Base-by-base conservation (phyloP, 2,329 filamentous ascomycete genomes). In the Sporothrix luriei region DNA sequence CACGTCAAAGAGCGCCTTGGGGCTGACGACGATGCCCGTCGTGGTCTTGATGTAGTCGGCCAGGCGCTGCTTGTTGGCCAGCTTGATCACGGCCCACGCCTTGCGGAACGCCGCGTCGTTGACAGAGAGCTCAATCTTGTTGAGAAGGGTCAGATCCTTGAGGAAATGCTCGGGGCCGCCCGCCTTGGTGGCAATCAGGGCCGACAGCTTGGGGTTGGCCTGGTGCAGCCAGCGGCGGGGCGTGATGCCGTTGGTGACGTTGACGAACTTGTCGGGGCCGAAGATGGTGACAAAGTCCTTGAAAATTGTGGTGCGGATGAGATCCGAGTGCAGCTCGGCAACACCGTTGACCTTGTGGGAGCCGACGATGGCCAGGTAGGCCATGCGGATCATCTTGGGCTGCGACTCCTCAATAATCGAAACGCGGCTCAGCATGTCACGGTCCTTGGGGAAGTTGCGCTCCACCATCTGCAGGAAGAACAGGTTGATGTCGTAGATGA, bases 301-400 rank as follows among this genome's bases (percentile, higher is more conserved):
- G 88, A 99, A 98, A 75, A 99, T 97, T n/a, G 95, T 99, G 0
- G 94, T 96, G 84, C 95, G 95, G 84, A 99, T 97, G 70, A 99
- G 85, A 78, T 99, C 95, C 0, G 95, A 99, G 82, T 99, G 95
- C 73, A 99, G 83, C 82, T 99, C 95, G 46, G 95, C 95, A 48
- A 99, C 95, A 79, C 95, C 95, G 75, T 99, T 99, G 83, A 99
- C 94, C 84, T 98, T 99, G 87, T 98, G 95, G 48, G 95, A 98
- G 62, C 95, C 95, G 75, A 99, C 93, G 77, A 98, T 91, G 73
- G 95, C 95, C 66, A 99, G 83, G 80, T 88, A 95, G 2, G 95
- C 95, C 95, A 99, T 99, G 78, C 94, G 91, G 72, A 99, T 90
- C 92, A 97, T 97, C 87, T 98, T 97, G 55, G 94, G 92, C 78